Evolutionary conservation across 2,329 filamentous ascomycete genomes (phyloP).

Genomic region (Phyllosticta citriasiana): DNA sequence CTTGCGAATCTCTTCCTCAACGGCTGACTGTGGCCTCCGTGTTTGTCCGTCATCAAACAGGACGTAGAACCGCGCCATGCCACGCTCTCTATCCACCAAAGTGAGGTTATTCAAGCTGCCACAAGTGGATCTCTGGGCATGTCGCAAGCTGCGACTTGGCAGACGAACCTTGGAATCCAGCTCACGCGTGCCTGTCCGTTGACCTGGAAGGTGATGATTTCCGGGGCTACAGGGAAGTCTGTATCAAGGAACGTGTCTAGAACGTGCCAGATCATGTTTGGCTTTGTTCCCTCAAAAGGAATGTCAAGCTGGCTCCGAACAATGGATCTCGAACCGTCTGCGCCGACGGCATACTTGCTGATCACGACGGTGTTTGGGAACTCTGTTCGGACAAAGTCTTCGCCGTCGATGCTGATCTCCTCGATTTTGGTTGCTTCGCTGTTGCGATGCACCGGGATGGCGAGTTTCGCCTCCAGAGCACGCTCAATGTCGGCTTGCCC

Average conservation of each 20-base stretch:
- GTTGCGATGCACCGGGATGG: constrained; percentile 26
- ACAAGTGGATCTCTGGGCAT: not conserved
- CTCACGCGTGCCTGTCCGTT: constrained; percentile 37
- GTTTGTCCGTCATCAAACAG: constrained; percentile 36
- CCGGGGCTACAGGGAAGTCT: constrained; percentile 36
- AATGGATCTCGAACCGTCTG: constrained; percentile 15
- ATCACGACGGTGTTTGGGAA: constrained; percentile 7
- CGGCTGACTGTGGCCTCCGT: constrained; percentile 23
- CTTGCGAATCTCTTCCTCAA: constrained; percentile 28
- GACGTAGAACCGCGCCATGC: constrained; percentile 39
- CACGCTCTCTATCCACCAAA: constrained; percentile 25
- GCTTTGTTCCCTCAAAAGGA: constrained; percentile 37
- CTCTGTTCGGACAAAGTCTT: constrained; percentile 6
- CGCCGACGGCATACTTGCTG: constrained; percentile 14
- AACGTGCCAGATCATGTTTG: constrained; percentile 42
- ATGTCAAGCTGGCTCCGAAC: constrained; percentile 25
- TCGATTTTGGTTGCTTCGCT: constrained; percentile 6
- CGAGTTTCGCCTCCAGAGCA: constrained; percentile 28
- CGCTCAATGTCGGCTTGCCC: constrained; percentile 39
- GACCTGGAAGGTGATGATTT: constrained; percentile 41
- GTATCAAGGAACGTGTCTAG: constrained; percentile 42
- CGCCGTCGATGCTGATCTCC: constrained; percentile 7
- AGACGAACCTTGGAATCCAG: constrained; percentile 35
- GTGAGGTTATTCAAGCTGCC: not conserved
- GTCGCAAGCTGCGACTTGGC: not conserved